Evolutionary conservation across 139 green algal genomes (phyloP), one percentile per base, ranked within the genome.

Genomic region (Zygnema circumcarinatum): DNA sequence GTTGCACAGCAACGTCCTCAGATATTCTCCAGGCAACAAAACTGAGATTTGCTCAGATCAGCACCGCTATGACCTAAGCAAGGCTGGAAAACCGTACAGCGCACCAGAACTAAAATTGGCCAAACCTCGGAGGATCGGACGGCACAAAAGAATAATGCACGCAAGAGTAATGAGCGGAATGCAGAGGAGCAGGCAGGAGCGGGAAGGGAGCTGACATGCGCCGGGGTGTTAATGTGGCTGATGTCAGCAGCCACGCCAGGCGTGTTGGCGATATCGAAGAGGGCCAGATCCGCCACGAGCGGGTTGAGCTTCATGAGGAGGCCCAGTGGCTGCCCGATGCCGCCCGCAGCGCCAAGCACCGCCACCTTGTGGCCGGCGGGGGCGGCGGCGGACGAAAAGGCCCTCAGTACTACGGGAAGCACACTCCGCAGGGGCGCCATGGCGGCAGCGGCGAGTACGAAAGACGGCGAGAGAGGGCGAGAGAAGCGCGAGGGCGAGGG

Each of bases 181-280:
- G 47, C 47, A 62, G 47, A 62, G 47, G 47, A 62, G 47, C 7
- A 62, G 47, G 16, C 7, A 62, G 47, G 47, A 16, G 16, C 47
- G 16, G 47, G 16, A 16, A 78, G 69, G 16, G 35, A 78, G 69
- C 69, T 78, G 7, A 78, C 69, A 41, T 39, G 35, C 7, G 69
- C 69, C 7, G 69, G 69, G 11, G 96, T 97, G 95, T 99, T 98
- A 92, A 98, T 95, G 94, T 99, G 97, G 84, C 89, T 95, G 29
- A 98, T 88, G 84, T 99, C 97, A 29, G 96, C 96, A 33, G 94
- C 96, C 7, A 99, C 97, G 47, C 97, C 97, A 11, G 94, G 96
- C 7, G 96, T 98, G 79, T 92, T 93, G 2, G 94, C 96, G 36
- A 99, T 95, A 94, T 99, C 97, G 89, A 98, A 99, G 74, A 99